A percentile compares a stretch with the other conserved stretches of the same genome.
Evolutionary conservation across 805 yeast species (phyloP).

Genomic region (Candida palmyrensis): DNA sequence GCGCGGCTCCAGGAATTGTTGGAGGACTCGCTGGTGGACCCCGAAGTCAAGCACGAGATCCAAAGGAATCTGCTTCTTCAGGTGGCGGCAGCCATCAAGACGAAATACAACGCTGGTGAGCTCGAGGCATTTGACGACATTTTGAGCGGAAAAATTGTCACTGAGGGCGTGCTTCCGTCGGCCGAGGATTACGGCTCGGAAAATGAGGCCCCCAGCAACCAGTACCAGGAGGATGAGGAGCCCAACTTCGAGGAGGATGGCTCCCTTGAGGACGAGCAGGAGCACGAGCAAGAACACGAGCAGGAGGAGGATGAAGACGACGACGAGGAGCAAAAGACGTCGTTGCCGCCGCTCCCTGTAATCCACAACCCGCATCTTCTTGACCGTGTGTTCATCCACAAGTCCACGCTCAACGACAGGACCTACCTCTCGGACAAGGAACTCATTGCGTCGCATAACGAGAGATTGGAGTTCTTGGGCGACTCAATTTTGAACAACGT

Average conservation of each 20-base stretch:
- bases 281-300: conserved; percentile 2
- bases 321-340: conserved; percentile 3
- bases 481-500: conserved; percentile 76
- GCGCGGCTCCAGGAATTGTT: conserved; percentile 34
- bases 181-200: conserved; percentile 16
- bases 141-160: conserved; percentile 35
- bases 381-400: conserved; percentile 76
- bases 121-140: conserved; percentile 56
- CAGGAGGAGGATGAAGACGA: neutral
- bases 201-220: conserved; percentile 14
- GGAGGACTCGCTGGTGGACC: conserved; percentile 25
- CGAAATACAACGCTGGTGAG: conserved; percentile 44
- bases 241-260: no score
- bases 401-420: conserved; percentile 61
- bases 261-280: conserved; percentile 1
- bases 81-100: conserved; percentile 56
- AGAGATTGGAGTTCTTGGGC: conserved; percentile 85
- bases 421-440: conserved; percentile 53
- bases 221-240: no score
- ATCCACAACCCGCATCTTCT: conserved; percentile 55
- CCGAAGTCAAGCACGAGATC: conserved; percentile 45
- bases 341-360: conserved; percentile 63
- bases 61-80: conserved; percentile 49
- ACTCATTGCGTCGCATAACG: conserved; percentile 64
- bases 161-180: no score